Conservation (phyloP, 371 early-diverging fungal genomes). For the Mortierella sp. region DNA sequence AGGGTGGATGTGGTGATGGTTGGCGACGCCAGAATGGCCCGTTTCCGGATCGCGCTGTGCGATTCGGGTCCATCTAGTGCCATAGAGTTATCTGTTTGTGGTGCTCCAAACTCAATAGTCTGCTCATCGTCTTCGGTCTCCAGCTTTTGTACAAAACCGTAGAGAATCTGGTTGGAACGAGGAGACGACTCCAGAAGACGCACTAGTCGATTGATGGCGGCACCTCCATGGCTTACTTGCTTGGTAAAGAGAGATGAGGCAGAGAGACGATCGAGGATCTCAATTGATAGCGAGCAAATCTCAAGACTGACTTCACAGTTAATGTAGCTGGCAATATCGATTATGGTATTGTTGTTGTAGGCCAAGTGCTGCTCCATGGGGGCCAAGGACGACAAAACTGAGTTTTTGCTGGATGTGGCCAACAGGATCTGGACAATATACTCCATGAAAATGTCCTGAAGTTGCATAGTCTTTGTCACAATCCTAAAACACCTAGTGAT, state of each 20-base stretch:
- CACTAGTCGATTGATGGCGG: constrained; percentile 78
- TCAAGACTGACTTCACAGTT: constrained; percentile 74
- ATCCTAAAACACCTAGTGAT: constrained; percentile 75
- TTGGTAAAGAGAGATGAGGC: constrained; percentile 63
- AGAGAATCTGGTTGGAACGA: constrained; percentile 75
- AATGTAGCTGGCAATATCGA: constrained; percentile 79
- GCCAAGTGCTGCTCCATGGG: constrained; percentile 85
- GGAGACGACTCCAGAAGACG: constrained; percentile 72
- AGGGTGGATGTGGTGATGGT: constrained; percentile 62
- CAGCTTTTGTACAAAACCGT: constrained; percentile 84
- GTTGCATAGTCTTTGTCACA: constrained; percentile 69
- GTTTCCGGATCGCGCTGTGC: constrained; percentile 19
- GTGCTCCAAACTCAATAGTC: constrained; percentile 41
- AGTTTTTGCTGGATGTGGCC: constrained; percentile 31
- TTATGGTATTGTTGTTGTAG: constrained; percentile 72
- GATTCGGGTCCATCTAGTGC: constrained; percentile 36
- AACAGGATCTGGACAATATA: constrained; percentile 70
- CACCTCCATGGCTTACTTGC: constrained; percentile 57
- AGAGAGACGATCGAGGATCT: constrained; percentile 79
- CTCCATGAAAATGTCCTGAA: constrained; percentile 80
- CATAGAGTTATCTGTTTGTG: constrained; percentile 26
- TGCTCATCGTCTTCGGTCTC: constrained; percentile 62
- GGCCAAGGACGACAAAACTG: constrained; percentile 62
- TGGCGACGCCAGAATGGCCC: constrained; percentile 27
- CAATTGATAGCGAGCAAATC: constrained; percentile 80